Base-by-base conservation (phyloP, 164 flowering plant genomes). In the Aristolochia contorta region DNA sequence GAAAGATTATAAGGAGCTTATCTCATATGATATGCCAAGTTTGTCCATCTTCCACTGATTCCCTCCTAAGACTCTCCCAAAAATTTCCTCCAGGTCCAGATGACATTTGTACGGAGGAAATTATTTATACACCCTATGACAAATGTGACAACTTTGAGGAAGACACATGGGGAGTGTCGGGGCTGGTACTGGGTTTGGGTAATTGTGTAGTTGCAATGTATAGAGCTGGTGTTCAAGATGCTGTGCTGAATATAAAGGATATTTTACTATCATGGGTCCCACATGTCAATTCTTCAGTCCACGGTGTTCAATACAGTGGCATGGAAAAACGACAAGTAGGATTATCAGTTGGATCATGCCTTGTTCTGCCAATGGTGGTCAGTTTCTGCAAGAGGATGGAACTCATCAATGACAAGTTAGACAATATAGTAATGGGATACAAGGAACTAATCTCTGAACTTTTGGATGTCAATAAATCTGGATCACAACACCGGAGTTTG, bases 111-210 rank as follows among this genome's bases (percentile, higher is more conserved):
- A 27, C 22, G 1, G 61, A 59, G 64, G 47, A 58, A 37, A 22
- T 67, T 69, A 45, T 63, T 75, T 77, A 71, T 16, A 65, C 71
- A 13, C 56, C 48, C 6, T 13, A 6, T 65, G 69, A 63, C 63
- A 64, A 63, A 60, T 51, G 12, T 66, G 78, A 75, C 59, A 69
- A 70, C 65, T 55, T 77, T 68, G 91, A 82, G 68, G 93, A 83
- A 71, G 97, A 94, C 68, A 67, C 76, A 47, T 94, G 99, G 99
- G 95, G 91, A 62, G 75, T 83, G 69, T 79, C 93, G 60, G 99
- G 96, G 65, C 86, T 86, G 60, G 75, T 87, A 57, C 58, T 89
- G 62, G 99, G 97, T 67, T 76, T 94, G 68, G 95, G 83, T 14
- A 67, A 69, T 74, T 79, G 80, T 66, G 65, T 88, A 43, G 59